Evolutionary conservation across 345 rosid species (phyloP).

Genomic region (Rhodamnia rubescens): DNA sequence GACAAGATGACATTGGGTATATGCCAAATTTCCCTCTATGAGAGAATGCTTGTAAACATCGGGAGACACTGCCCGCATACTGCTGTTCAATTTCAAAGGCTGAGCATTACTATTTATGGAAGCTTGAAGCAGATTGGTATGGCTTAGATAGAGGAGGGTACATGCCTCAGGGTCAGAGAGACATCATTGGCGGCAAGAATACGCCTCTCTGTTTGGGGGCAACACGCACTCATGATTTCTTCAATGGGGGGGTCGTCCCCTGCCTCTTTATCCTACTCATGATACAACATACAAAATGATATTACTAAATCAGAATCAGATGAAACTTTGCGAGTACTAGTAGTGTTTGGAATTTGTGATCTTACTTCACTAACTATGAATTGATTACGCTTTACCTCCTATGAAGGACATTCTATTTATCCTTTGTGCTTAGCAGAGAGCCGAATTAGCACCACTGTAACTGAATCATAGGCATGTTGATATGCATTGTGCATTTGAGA

Average conservation of each 20-base stretch:
- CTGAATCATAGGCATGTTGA: neutral
- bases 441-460: neutral
- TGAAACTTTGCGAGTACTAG: neutral
- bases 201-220: constrained; percentile 27
- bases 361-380: neutral
- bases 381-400: neutral
- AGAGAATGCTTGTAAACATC: neutral
- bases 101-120: neutral
- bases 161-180: neutral
- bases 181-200: neutral
- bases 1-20: neutral
- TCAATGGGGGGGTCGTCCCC: constrained; percentile 83
- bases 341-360: neutral
- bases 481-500: neutral
- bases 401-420: neutral
- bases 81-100: neutral
- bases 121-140: neutral
- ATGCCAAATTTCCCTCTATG: neutral
- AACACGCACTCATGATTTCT: constrained; percentile 63
- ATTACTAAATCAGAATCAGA: neutral
- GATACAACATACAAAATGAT: neutral
- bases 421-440: neutral
- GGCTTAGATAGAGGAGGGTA: neutral
- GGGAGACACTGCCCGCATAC: neutral
- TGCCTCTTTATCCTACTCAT: constrained; percentile 79